Conservation (phyloP, 768 basidiomycete species). For the Mycena epipterygia region DNA sequence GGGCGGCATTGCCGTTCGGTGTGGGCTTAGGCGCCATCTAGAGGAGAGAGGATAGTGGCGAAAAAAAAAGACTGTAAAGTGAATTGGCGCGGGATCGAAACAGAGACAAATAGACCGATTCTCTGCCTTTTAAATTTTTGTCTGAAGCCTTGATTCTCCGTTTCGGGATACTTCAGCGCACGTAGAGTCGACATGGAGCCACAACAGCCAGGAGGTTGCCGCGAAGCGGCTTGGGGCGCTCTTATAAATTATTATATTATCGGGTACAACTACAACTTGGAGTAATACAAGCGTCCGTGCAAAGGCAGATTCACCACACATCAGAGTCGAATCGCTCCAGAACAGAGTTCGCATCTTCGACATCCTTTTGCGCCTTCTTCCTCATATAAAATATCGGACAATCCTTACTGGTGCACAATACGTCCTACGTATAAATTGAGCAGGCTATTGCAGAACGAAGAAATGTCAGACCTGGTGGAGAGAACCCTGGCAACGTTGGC, state of each 20-base stretch:
- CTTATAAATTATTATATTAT: too few relatives aligned
- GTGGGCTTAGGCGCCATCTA: slow-evolving; percentile 56
- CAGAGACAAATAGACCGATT: slow-evolving; percentile 7
- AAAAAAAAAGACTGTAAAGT: slow-evolving; percentile 9
- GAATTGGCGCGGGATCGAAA: background rate
- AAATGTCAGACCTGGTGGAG: slow-evolving; percentile 81
- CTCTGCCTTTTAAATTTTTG: too few relatives aligned
- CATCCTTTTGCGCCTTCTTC: slow-evolving; percentile 98
- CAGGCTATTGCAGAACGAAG: background rate
- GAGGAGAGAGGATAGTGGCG: background rate
- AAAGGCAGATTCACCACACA: slow-evolving; percentile 71
- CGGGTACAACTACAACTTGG: too few relatives aligned
- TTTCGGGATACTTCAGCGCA: too few relatives aligned
- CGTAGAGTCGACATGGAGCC: too few relatives aligned
- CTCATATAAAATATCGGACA: slow-evolving; percentile 99
- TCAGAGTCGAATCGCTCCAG: slow-evolving; percentile 90
- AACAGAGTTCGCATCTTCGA: slow-evolving; percentile 83
- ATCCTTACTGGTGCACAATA: slow-evolving; percentile 95
- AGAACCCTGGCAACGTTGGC: slow-evolving; percentile 98
- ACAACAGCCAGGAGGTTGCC: too few relatives aligned
- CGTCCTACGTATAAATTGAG: slow-evolving; percentile 72
- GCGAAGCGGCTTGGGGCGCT: too few relatives aligned
- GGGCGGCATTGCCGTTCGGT: slow-evolving; percentile 66
- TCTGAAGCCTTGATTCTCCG: too few relatives aligned
- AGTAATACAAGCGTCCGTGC: too few relatives aligned